Evolutionary conservation across 345 rosid species (phyloP).

Genomic region (Brassica incana): DNA sequence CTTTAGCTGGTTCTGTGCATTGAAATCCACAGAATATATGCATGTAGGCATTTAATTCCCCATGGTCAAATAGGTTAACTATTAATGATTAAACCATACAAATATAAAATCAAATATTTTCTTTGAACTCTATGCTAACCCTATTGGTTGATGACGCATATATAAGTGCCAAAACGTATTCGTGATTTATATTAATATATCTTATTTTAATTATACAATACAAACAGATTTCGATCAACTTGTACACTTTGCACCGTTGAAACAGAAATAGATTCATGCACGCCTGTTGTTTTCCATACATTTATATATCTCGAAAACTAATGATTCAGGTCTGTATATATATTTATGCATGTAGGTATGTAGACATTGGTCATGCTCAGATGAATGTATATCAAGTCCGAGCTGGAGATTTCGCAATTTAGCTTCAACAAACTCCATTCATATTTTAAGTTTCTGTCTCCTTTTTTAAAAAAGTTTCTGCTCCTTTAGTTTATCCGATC

Average conservation of each 20-base stretch:
- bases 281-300: slow-evolving; percentile 15
- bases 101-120: background rate
- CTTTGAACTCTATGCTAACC: slow-evolving; percentile 19
- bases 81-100: background rate
- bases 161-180: slow-evolving; percentile 18
- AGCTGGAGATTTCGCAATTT: slow-evolving; percentile 33
- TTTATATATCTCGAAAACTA: background rate
- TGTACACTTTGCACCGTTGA: slow-evolving; percentile 31
- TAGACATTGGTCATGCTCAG: slow-evolving; percentile 25
- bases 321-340: slow-evolving; percentile 9
- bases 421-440: slow-evolving; percentile 29
- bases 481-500: background rate
- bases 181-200: background rate
- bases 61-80: slow-evolving; percentile 10
- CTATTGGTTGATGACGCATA: slow-evolving; percentile 29
- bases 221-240: slow-evolving; percentile 16
- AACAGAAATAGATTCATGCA: slow-evolving; percentile 31
- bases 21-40: background rate
- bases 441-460: background rate
- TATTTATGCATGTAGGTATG: slow-evolving; percentile 6
- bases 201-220: background rate
- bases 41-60: background rate
- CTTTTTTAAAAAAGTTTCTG: background rate
- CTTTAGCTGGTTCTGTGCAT: slow-evolving; percentile 14
- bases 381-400: slow-evolving; percentile 28